Base-by-base conservation (phyloP, 805 yeast genomes). In the Lachancea thermotolerans region DNA sequence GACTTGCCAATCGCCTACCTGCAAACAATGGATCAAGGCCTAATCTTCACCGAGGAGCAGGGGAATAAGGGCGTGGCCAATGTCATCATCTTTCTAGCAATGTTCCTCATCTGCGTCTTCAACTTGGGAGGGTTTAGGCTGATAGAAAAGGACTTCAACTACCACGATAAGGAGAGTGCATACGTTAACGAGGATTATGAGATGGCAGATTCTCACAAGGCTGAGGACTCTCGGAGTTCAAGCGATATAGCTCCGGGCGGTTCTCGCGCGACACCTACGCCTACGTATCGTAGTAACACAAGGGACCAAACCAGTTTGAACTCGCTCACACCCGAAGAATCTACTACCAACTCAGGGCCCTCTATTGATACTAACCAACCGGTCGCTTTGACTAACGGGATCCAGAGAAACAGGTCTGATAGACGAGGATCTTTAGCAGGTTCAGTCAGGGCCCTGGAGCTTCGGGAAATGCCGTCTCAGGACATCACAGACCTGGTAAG, bases 21-120 rank as follows among this genome's bases (percentile, higher is more conserved):
- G 40, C 87, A 82, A 54, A 82, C 85, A 1, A 68, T 83, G 62
- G 75, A 85, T 37, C 72, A 77, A 12, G 78, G 87, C 1, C 69
- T 77, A 1, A 67, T 74, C 6, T 81, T 89, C 54, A 68, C 81
- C 0, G 55, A 69, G 12, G 74, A 64, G 3, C 79, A 85, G 49
- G 87, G 86, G 32, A 72, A 78, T 44, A 74, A 75, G 53, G 97
- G 96, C 21, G 82, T 84, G 21, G 93, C 96, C 0, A 86, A 84
- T 63, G 82, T 85, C 16, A 82, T 89, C 56, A 81, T 89, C 30
- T 85, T 83, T 54, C 69, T 82, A 37, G 82, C 87, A 2, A 72
- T 82, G 30, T 86, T 84, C 64, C 66, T 79, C 46, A 62, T 81
- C 35, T 68, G 74, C 58, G 77, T 86, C 14, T 89, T 89, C 67